These are phyloP conservation scores for Aspergillus persii DNA, from an alignment of 2,329 filamentous ascomycete species.

Conservation along the genomic window DNA sequence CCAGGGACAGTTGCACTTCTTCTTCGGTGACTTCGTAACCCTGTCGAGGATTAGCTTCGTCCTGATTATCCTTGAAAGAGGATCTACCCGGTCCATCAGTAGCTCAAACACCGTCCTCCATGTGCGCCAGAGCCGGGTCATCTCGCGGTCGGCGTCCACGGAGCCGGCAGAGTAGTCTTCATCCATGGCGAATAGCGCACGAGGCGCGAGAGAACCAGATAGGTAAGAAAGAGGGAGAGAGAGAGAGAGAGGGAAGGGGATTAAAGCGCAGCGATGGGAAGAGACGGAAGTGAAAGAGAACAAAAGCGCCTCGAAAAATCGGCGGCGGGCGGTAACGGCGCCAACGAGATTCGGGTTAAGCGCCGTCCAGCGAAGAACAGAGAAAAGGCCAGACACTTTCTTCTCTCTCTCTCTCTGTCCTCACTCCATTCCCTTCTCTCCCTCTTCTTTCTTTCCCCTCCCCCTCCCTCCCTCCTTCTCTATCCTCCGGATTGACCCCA, in stretches of 20 bases:
- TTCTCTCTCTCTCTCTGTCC: neutral
- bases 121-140: slow-evolving; percentile 81
- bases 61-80: neutral
- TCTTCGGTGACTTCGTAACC: slow-evolving; percentile 90
- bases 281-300: slow-evolving; percentile 2
- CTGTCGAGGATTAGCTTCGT: slow-evolving; percentile 47
- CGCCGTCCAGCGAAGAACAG: slow-evolving; percentile 17
- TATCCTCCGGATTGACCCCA: slow-evolving; percentile 10
- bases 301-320: neutral
- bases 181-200: slow-evolving; percentile 32
- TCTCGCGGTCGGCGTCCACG: slow-evolving; percentile 41
- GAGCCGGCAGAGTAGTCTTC: slow-evolving; percentile 36
- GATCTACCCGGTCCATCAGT: slow-evolving; percentile 76
- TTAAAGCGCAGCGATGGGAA: neutral
- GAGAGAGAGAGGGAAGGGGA: neutral
- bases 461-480: slow-evolving; percentile 10
- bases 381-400: slow-evolving; percentile 21
- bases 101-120: slow-evolving; percentile 94
- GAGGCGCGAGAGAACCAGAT: slow-evolving; percentile 4
- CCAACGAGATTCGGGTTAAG: slow-evolving; percentile 17
- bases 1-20: slow-evolving; percentile 81
- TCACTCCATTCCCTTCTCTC: neutral
- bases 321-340: slow-evolving; percentile 28
- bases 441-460: slow-evolving; percentile 20
- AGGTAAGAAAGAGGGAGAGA: neutral